phyloP scores from a whole-genome alignment of 2,329 filamentous ascomycete species.

The Nigrograna mackinnonii region DNA sequence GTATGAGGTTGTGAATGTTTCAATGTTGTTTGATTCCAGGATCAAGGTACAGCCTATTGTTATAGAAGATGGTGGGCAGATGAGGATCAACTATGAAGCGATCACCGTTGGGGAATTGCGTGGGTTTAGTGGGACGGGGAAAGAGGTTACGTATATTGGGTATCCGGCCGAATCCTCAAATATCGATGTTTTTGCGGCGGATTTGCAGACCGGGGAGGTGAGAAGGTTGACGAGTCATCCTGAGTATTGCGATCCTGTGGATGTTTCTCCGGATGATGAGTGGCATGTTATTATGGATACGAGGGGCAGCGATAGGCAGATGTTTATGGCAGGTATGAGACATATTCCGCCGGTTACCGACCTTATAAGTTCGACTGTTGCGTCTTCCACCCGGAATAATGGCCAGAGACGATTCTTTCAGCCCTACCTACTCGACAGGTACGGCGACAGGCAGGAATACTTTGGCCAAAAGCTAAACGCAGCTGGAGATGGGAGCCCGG shows the following conservation, averaged over 20 bases:
- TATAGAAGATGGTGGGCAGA: not conserved
- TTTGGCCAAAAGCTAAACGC: slow-evolving; percentile 50
- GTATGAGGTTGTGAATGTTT: not conserved
- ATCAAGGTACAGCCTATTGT: not conserved
- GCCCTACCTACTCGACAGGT: slow-evolving; percentile 47
- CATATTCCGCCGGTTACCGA: slow-evolving; percentile 49
- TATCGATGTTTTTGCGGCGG: slow-evolving; percentile 49
- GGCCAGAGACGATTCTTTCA: slow-evolving; percentile 51
- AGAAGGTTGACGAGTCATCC: slow-evolving; percentile 49
- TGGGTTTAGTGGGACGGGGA: slow-evolving; percentile 48
- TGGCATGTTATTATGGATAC: slow-evolving; percentile 52
- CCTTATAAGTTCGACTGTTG: slow-evolving; percentile 11
- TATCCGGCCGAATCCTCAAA: slow-evolving; percentile 47
- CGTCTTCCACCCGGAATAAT: slow-evolving; percentile 51
- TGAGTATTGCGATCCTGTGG: slow-evolving; percentile 49
- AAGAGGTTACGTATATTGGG: slow-evolving; percentile 49
- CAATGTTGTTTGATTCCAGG: not conserved
- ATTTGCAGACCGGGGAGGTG: slow-evolving; percentile 45
- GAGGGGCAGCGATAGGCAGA: slow-evolving; percentile 45
- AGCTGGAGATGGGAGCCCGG: slow-evolving; percentile 18
- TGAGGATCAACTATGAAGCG: slow-evolving; percentile 26
- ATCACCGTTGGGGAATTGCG: slow-evolving; percentile 50
- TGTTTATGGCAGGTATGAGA: slow-evolving; percentile 48
- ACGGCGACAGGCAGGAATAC: slow-evolving; percentile 51
- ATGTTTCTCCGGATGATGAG: slow-evolving; percentile 47